Evolutionary conservation across 2,329 filamentous ascomycete species (phyloP), one percentile per base, ranked within the genome.

Genomic region (Xylariales sp.): DNA sequence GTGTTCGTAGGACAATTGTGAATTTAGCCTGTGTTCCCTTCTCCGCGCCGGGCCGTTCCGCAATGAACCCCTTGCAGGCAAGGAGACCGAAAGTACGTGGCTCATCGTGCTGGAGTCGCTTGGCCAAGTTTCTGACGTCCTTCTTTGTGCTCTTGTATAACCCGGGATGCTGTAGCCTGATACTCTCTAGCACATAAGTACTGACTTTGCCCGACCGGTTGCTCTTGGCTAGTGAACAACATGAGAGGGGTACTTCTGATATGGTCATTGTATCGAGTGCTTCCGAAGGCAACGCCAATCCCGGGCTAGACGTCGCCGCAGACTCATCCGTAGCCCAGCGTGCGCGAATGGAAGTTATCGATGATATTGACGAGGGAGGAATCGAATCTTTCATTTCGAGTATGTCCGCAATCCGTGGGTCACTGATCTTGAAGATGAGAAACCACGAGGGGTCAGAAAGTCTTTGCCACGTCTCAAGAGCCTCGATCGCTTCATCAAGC

Each of bases 371-470:
- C 45, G 14, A 18, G 2, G 45, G 12, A 18, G 45, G 14, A 18
- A n/a, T 28, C n/a, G 50, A 53, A 2, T n/a, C 50, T 8, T 56
- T 56, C 39, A 9, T 30, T 12, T 43, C 16, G 1, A 65, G 55
- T 5, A 8, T n/a, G 3, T 60, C 5, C 30, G 60, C 63, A 10
- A 65, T 3, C 32, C 12, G 12, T 10, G 3, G 49, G 28, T 55
- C 43, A 14, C 12, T 12, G n/a, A 63, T 62, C 9, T 43, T 64
- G 10, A 62, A 45, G 8, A 62, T 64, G 41, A 68, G 48, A 34
- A 61, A 65, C 66, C 66, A 68, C 14, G 62, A 56, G 9, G 62
- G 66, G 34, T 68, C 50, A 3, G 49, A 65, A 18, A 65, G 23
- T n/a, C 48, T 5, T 41, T 65, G 62, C 66, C 62, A 68, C 9